These are phyloP conservation scores for Yarrowia porcina DNA, from an alignment of 805 yeast genomes.

Conservation along the genomic window DNA sequence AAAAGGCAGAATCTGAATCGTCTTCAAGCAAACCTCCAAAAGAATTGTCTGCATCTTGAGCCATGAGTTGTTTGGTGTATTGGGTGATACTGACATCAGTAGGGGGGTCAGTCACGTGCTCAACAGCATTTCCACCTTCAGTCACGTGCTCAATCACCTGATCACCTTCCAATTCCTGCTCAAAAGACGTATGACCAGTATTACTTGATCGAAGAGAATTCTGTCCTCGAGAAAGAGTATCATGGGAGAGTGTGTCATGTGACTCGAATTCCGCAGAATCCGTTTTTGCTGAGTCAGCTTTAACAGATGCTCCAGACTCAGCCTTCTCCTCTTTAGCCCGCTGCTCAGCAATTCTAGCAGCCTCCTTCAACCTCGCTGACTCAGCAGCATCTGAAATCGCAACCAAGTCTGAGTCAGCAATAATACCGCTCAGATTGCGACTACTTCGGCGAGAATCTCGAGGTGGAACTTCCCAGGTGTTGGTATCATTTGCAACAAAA, in stretches of 20 bases:
- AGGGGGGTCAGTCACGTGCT: no score
- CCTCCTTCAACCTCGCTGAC: neutral
- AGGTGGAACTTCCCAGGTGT: constrained; percentile 4
- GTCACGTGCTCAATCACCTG: neutral
- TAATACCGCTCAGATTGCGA: neutral
- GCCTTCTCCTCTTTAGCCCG: no score
- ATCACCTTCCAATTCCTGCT: neutral
- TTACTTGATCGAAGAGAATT: neutral
- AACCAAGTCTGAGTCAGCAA: neutral
- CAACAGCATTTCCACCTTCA: neutral
- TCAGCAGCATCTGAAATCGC: neutral
- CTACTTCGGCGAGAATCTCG: neutral
- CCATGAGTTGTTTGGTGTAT: neutral
- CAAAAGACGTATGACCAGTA: constrained; percentile 14
- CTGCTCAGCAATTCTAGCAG: neutral
- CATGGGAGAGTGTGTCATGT: neutral
- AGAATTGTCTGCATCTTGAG: neutral
- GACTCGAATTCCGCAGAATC: neutral
- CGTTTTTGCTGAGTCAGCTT: neutral
- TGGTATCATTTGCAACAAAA: neutral
- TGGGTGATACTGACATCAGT: neutral
- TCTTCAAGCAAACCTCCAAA: neutral
- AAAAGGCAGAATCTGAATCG: constrained; percentile 6
- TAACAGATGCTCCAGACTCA: no score
- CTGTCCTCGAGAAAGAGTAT: neutral